These are phyloP conservation scores for Fusarium sp. DNA, from an alignment of 2,329 filamentous ascomycete genomes.

Conservation along the genomic window DNA sequence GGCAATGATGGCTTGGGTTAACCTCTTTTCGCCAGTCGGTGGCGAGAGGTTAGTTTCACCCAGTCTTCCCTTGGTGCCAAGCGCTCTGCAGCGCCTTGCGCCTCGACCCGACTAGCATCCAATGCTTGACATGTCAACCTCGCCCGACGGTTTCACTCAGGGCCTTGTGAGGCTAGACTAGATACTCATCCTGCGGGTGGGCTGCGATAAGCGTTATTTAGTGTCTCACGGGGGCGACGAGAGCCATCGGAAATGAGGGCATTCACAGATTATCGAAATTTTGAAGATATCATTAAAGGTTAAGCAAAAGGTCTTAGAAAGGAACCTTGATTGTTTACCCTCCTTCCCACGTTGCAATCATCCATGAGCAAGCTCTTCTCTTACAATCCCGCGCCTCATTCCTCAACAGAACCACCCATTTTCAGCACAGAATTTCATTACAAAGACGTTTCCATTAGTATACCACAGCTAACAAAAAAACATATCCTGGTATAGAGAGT, in stretches of 20 bases:
- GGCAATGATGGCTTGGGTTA: neutral
- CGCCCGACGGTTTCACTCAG: neutral
- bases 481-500: neutral
- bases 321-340: neutral
- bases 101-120: constrained; percentile 8
- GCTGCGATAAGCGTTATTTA: neutral
- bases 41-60: neutral
- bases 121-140: constrained; percentile 24
- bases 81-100: neutral
- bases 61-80: neutral
- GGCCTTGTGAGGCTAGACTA: neutral
- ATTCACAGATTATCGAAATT: neutral
- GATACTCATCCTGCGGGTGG: neutral
- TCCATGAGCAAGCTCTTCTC: neutral
- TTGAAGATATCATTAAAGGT: neutral
- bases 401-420: neutral
- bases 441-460: neutral
- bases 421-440: neutral
- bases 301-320: neutral
- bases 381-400: neutral
- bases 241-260: constrained; percentile 1
- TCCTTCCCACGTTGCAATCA: neutral
- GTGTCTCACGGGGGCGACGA: neutral
- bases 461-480: neutral
- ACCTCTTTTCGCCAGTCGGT: neutral